Evolutionary conservation across 768 basidiomycete genomes (phyloP), one percentile per base, ranked within the genome.

Genomic region (Lactifluus echinatus): DNA sequence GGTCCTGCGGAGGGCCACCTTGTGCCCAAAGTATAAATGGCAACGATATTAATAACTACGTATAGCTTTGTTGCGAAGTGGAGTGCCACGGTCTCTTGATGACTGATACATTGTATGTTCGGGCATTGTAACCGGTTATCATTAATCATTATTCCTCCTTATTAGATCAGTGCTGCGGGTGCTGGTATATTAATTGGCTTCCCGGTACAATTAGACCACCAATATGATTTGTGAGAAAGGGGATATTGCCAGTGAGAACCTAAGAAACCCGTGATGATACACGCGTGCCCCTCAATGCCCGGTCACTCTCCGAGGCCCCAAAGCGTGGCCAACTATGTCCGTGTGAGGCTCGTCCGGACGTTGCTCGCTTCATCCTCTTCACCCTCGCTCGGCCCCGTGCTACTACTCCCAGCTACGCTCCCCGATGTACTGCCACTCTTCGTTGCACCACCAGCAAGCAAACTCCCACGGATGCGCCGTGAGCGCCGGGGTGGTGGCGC

Each of bases 341-440:
- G 47, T 17, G 12, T n/a, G 8, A 47, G 57, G 40, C 53, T 37
- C 47, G 47, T 39, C 21, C 57, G 53, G 2, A 29, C 21, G 19
- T 28, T 59, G 31, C 57, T 59, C 28, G 28, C 26, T 40, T 59
- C 56, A n/a, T 60, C 59, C 1, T 84, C 78, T 44, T 71, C 69
- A 8, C 59, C 65, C 34, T 64, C 69, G 47, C 72, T 69, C 40
- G 70, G 77, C 26, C 77, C 81, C 55, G 77, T 69, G 11, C 74
- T 75, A 8, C 70, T 52, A 17, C 56, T 49, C 31, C 53, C 47
- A 14, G 58, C 48, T n/a, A 12, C 54, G 14, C 61, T 69, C 61
- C 54, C 61, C 45, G 34, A 64, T 28, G 24, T 48, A 39, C 58
- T 52, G 55, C 59, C 44, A 15, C 57, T 63, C 23, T 45, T 51